These are phyloP conservation scores for Poronia punctata DNA, from an alignment of 495 filamentous ascomycete genomes.

Conservation along the genomic window DNA sequence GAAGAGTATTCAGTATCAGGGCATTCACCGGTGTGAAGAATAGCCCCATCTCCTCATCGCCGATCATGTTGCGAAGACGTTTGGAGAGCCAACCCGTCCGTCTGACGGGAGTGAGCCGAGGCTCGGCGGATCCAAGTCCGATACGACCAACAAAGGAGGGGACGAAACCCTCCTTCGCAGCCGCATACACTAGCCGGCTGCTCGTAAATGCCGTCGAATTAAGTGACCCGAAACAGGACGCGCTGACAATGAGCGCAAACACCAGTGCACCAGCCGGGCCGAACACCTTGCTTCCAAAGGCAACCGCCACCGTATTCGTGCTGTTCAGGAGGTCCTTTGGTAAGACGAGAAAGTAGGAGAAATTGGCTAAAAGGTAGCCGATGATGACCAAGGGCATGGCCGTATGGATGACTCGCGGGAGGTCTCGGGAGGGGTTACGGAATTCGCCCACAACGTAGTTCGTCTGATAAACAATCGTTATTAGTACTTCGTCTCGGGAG, in stretches of 20 bases:
- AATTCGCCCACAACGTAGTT: slow-evolving; percentile 98
- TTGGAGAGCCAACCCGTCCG: slow-evolving; percentile 53
- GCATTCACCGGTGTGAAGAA: slow-evolving; percentile 89
- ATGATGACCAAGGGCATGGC: slow-evolving; percentile 92
- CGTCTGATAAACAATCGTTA: too few relatives aligned
- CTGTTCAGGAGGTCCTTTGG: slow-evolving; percentile 70
- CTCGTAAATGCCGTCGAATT: slow-evolving; percentile 94
- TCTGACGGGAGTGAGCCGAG: slow-evolving; percentile 38
- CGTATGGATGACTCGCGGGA: slow-evolving; percentile 92
- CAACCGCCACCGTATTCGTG: slow-evolving; percentile 86
- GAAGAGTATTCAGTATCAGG: slow-evolving; percentile 65
- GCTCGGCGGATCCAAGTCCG: slow-evolving; percentile 52
- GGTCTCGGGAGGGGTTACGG: slow-evolving; percentile 79
- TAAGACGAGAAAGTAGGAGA: slow-evolving; percentile 93
- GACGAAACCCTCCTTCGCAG: slow-evolving; percentile 92
- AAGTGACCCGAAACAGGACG: slow-evolving; percentile 83
- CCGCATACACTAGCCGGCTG: slow-evolving; percentile 85
- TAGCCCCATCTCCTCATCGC: slow-evolving; percentile 53
- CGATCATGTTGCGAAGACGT: slow-evolving; percentile 50
- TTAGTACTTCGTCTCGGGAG: too few relatives aligned
- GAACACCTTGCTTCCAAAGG: slow-evolving; percentile 87
- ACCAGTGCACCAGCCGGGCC: slow-evolving; percentile 74
- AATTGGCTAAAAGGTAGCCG: slow-evolving; percentile 83
- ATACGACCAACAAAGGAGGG: slow-evolving; percentile 77
- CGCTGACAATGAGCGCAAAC: slow-evolving; percentile 81